Conservation (phyloP, 176 grass and related monocot species). For the Eragrostis curvula region DNA sequence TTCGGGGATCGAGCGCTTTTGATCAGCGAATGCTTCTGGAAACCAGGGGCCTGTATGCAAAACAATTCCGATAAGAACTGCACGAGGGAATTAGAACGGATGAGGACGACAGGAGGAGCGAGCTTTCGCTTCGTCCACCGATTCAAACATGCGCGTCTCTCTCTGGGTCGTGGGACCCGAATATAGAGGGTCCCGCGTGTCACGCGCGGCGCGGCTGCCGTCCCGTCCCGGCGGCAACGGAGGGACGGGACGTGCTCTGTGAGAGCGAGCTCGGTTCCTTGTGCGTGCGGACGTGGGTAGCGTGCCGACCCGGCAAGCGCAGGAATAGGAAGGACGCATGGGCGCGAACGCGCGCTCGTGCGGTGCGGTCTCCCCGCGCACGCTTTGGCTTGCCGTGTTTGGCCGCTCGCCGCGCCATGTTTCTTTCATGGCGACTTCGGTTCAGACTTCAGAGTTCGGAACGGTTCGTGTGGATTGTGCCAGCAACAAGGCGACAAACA, state of each 20-base stretch:
- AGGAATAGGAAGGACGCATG: no score
- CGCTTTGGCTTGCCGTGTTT: neutral
- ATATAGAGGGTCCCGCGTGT: neutral
- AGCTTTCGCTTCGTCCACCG: neutral
- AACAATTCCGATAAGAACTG: neutral
- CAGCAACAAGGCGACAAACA: no score
- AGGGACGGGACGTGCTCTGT: neutral
- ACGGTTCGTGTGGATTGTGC: no score
- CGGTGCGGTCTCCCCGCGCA: neutral
- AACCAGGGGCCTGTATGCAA: neutral
- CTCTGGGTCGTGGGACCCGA: neutral
- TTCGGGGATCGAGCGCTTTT: no score
- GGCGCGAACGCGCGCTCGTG: no score
- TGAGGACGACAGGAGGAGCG: neutral
- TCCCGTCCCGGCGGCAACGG: neutral
- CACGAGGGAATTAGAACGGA: neutral
- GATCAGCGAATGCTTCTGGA: no score
- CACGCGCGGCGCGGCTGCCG: neutral
- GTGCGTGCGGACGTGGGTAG: conserved; percentile 12
- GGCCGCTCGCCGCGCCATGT: neutral
- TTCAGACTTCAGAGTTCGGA: no score
- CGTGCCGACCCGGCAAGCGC: conserved; percentile 20
- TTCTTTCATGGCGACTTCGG: neutral
- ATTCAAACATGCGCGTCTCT: neutral
- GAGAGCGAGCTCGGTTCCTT: neutral